These are phyloP conservation scores for Francoa sonchifolia DNA, from an alignment of 441 rosid species.

Conservation along the genomic window DNA sequence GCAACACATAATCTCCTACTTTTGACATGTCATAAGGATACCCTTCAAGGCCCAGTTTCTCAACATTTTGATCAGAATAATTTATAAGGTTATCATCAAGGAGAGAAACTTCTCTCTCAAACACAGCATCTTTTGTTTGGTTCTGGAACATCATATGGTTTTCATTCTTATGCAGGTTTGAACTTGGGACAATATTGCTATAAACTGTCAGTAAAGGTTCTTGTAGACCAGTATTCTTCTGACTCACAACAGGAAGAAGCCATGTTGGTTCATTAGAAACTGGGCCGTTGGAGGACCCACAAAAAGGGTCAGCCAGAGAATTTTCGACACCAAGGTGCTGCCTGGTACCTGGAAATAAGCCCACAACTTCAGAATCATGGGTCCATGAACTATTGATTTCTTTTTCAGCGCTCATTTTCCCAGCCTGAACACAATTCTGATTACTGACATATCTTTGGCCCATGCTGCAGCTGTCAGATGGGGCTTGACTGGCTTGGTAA, in stretches of 20 bases:
- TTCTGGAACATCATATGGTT: conserved; percentile 13
- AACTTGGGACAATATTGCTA: conserved; percentile 8
- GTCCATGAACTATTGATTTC: conserved; percentile 11
- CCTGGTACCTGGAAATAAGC: conserved; percentile 15
- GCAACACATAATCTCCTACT: conserved; percentile 12
- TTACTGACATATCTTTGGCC: conserved; percentile 10
- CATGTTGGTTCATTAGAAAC: conserved; percentile 13
- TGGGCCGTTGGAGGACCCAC: conserved; percentile 18
- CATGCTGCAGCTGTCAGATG: conserved; percentile 9
- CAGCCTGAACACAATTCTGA: conserved; percentile 14
- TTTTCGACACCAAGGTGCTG: conserved; percentile 13
- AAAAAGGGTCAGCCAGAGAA: conserved; percentile 13
- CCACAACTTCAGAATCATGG: conserved; percentile 19
- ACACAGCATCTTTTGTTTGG: conserved; percentile 13
- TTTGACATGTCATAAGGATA: conserved; percentile 14
- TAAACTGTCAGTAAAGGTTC: conserved; percentile 6
- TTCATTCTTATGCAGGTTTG: conserved; percentile 12
- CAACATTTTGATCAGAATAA: conserved; percentile 15
- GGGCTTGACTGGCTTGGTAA: conserved; percentile 11
- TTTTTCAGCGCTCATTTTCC: conserved; percentile 14
- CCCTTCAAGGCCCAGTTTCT: conserved; percentile 12
- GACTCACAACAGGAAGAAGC: conserved; percentile 18
- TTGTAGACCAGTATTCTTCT: conserved; percentile 12
- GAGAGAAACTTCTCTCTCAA: conserved; percentile 10
- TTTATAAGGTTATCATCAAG: conserved; percentile 15